phyloP scores from a whole-genome alignment of 495 filamentous ascomycete species.

The Sordaria brevicollis region DNA sequence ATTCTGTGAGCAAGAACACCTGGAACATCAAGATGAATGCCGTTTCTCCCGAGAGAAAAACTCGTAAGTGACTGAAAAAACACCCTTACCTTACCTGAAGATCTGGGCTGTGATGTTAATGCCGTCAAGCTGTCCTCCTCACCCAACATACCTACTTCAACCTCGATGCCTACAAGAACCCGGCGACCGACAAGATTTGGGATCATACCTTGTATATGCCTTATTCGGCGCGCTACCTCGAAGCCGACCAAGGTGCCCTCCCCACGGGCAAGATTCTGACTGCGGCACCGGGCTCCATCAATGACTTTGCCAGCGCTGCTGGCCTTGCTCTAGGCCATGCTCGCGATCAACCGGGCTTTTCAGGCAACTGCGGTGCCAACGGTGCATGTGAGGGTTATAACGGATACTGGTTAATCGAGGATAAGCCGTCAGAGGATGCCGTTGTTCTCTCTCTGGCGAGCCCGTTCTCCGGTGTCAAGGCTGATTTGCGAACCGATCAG shows the following conservation, averaged over 20 bases:
- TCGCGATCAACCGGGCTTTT: conserved; percentile 42
- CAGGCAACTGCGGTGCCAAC: conserved; percentile 54
- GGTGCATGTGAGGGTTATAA: conserved; percentile 68
- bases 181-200: conserved; percentile 49
- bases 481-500: conserved; percentile 63
- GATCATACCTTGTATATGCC: conserved; percentile 65
- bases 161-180: conserved; percentile 62
- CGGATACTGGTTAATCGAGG: conserved; percentile 64
- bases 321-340: conserved; percentile 56
- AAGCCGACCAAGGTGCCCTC: conserved; percentile 56
- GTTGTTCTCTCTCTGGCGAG: conserved; percentile 50
- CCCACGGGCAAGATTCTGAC: conserved; percentile 60
- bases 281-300: conserved; percentile 46
- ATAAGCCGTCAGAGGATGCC: conserved; percentile 41
- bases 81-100: not conserved
- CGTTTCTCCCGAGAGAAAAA: conserved; percentile 36
- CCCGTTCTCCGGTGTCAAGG: conserved; percentile 51
- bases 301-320: conserved; percentile 59
- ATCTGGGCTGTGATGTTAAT: conserved; percentile 25
- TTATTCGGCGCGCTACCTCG: conserved; percentile 58
- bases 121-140: conserved; percentile 53
- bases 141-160: conserved; percentile 82
- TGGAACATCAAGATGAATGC: conserved; percentile 48
- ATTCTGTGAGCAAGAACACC: conserved; percentile 41
- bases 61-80: conserved; percentile 26